A percentile compares a stretch with the other conserved stretches of the same genome.
phyloP scores from a whole-genome alignment of 257 asterid genomes.

The Knoxia roxburghii region DNA sequence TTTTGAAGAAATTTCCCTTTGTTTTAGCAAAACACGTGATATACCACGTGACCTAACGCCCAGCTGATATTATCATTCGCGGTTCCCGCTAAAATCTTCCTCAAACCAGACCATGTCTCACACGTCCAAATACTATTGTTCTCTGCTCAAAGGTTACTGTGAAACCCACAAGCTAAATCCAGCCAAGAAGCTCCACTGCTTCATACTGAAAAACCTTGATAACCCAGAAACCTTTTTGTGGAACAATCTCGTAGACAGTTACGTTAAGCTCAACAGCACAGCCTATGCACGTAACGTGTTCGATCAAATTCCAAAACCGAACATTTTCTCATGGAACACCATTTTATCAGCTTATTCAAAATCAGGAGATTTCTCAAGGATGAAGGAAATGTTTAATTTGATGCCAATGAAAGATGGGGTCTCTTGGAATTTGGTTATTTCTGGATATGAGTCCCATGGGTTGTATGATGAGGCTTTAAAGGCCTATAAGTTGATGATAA shows the following conservation, averaged over 20 bases:
- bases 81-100: conserved; percentile 34
- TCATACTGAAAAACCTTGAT: conserved; percentile 43
- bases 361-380: conserved; percentile 35
- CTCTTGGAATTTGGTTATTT: conserved; percentile 81
- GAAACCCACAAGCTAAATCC: conserved; percentile 40
- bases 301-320: conserved; percentile 57
- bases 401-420: conserved; percentile 78
- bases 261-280: conserved; percentile 34
- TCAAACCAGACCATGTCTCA: conserved; percentile 29
- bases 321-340: conserved; percentile 76
- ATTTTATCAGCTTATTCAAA: conserved; percentile 70
- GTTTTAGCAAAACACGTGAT: too few species aligned
- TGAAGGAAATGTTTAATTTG: conserved; percentile 45
- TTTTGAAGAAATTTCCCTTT: too few species aligned
- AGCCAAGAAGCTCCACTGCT: conserved; percentile 63
- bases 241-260: conserved; percentile 50
- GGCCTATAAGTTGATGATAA: conserved; percentile 63
- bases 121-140: conserved; percentile 52
- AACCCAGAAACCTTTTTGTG: conserved; percentile 67
- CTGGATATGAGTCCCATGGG: conserved; percentile 62
- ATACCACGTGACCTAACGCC: too few species aligned
- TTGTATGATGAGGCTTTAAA: conserved; percentile 46
- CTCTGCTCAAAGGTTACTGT: conserved; percentile 62
- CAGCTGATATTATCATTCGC: too few species aligned
- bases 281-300: conserved; percentile 63